Evolutionary conservation across 2,329 filamentous ascomycete genomes (phyloP), one percentile per base, ranked within the genome.

Genomic region (Westerdykella aurantiaca): DNA sequence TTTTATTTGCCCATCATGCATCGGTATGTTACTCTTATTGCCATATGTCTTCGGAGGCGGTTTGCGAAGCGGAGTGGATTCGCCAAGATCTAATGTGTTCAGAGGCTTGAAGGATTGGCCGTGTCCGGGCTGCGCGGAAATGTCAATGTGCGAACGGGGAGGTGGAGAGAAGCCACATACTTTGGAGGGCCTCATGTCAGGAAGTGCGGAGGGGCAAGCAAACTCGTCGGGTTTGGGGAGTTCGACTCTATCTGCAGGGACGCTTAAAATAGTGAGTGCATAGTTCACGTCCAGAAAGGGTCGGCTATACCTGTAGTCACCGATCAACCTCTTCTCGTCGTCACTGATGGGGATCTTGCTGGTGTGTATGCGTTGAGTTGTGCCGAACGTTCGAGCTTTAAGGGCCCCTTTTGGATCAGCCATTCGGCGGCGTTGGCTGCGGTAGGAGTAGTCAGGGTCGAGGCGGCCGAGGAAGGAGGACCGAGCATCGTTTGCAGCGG

Each of bases 61-160:
- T 29, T 29, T 29, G 25, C 25, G 25, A 9, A 12, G 4, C 4
- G 25, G 25, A 9, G 25, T 29, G 25, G 25, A 29, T 29, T 9
- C 25, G 10, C 25, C 25, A 29, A 2, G 25, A 31, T 44, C 42
- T 13, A 58, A 38, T 0, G 50, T 54, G 18, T 56, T 44, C 9
- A 52, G 14, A 13, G 53, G 56, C 31, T 42, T 44, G 17, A 42
- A 51, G 31, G 44, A 45, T n/a, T 31, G 45, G 1, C 18, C 38
- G 4, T 51, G 42, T 9, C 47, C 52, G 21, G 57, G 57, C 53
- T 56, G 41, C 6, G 1, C 4, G 10, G 11, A 9, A 12, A 29
- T 29, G 25, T 29, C 25, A 29, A 29, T 29, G 25, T 25, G 35
- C 35, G 35, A 37, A 44, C 25, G 17, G 21, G 33, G 23, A 22